These are phyloP conservation scores for Lipomyces orientalis DNA, from an alignment of 805 yeast species.

Conservation along the genomic window DNA sequence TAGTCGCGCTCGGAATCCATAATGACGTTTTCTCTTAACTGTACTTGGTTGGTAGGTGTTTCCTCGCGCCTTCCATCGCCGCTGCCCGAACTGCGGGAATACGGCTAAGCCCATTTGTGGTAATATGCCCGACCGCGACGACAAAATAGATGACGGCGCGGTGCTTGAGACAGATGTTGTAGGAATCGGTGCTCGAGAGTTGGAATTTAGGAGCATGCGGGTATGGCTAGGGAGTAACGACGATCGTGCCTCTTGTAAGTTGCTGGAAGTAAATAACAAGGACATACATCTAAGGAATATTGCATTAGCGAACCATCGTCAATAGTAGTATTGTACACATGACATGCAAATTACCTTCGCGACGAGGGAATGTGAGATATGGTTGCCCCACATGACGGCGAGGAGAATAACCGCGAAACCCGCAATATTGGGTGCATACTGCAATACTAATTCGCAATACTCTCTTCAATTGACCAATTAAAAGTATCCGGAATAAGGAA, in stretches of 20 bases:
- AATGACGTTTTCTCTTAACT: conserved; percentile 82
- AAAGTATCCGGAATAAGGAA: not conserved
- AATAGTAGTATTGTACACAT: not conserved
- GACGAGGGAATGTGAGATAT: not conserved
- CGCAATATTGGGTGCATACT: not conserved
- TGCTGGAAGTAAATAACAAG: conserved; percentile 4
- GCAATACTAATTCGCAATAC: not conserved
- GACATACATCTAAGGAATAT: conserved; percentile 9
- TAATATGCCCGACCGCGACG: not conserved
- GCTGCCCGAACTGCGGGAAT: conserved; percentile 49
- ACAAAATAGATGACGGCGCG: not conserved
- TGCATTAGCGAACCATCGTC: not conserved
- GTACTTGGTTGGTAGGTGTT: conserved; percentile 95
- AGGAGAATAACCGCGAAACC: not conserved
- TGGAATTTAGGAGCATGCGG: conserved; percentile 10
- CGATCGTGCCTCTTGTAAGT: conserved; percentile 12
- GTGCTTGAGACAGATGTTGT: not conserved
- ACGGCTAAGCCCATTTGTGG: conserved; percentile 2
- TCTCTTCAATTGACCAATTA: not conserved
- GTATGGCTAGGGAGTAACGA: conserved; percentile 8
- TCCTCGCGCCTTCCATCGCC: conserved; percentile 88
- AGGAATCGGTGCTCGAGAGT: not conserved
- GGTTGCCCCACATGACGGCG: not conserved
- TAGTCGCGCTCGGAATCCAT: conserved; percentile 88
- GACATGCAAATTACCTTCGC: not conserved